Base-by-base conservation (phyloP, 2,329 filamentous ascomycete species). In the Sodiomyces alkalinus region DNA sequence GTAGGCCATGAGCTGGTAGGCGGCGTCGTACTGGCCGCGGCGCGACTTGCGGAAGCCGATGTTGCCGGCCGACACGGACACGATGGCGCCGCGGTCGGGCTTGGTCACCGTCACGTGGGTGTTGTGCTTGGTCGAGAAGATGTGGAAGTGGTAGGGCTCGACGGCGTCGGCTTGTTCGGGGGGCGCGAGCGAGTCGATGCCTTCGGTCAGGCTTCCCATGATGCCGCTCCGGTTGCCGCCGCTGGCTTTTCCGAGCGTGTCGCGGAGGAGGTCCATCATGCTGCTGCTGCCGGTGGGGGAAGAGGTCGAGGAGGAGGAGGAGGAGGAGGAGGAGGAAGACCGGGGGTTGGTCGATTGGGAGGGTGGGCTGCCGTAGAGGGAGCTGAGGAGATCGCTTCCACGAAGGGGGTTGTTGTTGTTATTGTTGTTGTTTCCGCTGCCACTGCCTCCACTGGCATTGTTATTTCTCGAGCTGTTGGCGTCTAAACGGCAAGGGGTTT, bases 91-190 rank as follows among this genome's bases (percentile, higher is more conserved):
- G 26, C 78, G 68, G 49, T 83, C 75, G 17, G 90, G 86, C 45
- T 77, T 75, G 14, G 85, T 82, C 40, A 94, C 70, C 2, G 86
- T 94, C 44, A 98, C 69, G 55, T 96, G 83, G 13, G 82, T 90
- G 60, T 98, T 98, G 68, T 94, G 90, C 58, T 83, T 92, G 51
- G 80, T 77, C 17, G 79, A 60, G 56, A 74, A 87, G 50, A 98
- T 64, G 58, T 93, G 82, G 38, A 98, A 67, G 51, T 92, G 83
- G 59, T 83, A 83, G 3, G 80, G 77, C 46, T 79, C 68, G 20
- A 58, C 37, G 10, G 51, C 40, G 28, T 58, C 46, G n/a, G 23
- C n/a, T n/a, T n/a, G n/a, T n/a, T n/a, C n/a, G n/a, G n/a, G n/a
- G n/a, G n/a, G n/a, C n/a, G n/a, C n/a, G n/a, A n/a, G n/a, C n/a